These are phyloP conservation scores for Aschersonia sp. DNA, from an alignment of 2,329 filamentous ascomycete genomes.

Conservation along the genomic window DNA sequence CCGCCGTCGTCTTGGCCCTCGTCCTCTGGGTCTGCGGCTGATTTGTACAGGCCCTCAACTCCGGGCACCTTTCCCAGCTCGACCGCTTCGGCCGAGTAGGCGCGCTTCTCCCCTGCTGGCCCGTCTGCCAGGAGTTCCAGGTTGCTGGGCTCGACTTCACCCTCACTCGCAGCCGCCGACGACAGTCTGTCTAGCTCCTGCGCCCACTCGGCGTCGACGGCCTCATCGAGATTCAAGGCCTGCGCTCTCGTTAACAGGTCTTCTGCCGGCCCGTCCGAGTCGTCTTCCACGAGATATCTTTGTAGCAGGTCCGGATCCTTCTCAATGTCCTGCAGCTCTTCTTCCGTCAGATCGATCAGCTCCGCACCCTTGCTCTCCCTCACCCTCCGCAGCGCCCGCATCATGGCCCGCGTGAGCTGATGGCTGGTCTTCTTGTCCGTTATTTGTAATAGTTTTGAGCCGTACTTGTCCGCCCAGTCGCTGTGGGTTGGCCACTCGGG, in stretches of 20 bases:
- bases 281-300: slow-evolving; percentile 21
- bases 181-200: slow-evolving; percentile 21
- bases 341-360: slow-evolving; percentile 33
- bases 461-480: slow-evolving; percentile 44
- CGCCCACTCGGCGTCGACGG: slow-evolving; percentile 20
- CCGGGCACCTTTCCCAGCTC: slow-evolving; percentile 38
- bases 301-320: slow-evolving; percentile 22
- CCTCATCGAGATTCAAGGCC: slow-evolving; percentile 22
- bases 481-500: slow-evolving; percentile 43
- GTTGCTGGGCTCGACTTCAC: slow-evolving; percentile 16
- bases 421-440: slow-evolving; percentile 27
- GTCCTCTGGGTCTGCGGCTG: slow-evolving; percentile 33
- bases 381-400: slow-evolving; percentile 25
- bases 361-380: slow-evolving; percentile 26
- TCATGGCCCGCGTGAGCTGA: slow-evolving; percentile 26
- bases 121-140: slow-evolving; percentile 22
- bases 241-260: slow-evolving; percentile 18
- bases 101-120: slow-evolving; percentile 17
- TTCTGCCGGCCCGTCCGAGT: slow-evolving; percentile 3
- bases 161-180: slow-evolving; percentile 12
- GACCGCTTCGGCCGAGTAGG: slow-evolving; percentile 29
- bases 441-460: slow-evolving; percentile 27
- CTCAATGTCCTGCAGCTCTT: slow-evolving; percentile 28
- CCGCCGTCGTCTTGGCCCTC: slow-evolving; percentile 35
- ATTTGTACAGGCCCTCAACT: slow-evolving; percentile 35